These are phyloP conservation scores for Mortierella sp. DNA, from an alignment of 371 early-diverging fungal species.

Conservation along the genomic window DNA sequence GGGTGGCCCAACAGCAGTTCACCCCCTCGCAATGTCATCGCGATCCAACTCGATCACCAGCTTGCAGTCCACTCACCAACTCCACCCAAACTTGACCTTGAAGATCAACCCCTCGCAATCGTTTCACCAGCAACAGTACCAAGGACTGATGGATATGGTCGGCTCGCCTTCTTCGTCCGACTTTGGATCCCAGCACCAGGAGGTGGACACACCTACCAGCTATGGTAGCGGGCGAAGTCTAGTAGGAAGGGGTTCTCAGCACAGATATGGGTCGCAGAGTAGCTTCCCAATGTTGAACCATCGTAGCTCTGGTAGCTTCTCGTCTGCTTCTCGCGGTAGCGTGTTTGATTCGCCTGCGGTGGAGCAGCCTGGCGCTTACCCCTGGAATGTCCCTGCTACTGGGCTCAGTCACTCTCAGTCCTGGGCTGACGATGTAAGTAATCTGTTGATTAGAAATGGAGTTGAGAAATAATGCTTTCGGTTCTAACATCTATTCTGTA, in stretches of 20 bases:
- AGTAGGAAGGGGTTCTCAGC: slow-evolving; percentile 1
- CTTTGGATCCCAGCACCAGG: slow-evolving; percentile 11
- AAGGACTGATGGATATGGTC: slow-evolving; percentile 42
- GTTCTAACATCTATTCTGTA: background rate
- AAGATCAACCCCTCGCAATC: slow-evolving; percentile 32
- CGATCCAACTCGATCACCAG: slow-evolving; percentile 41
- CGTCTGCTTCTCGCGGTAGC: slow-evolving; percentile 27
- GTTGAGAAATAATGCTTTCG: no score
- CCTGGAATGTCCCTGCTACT: slow-evolving; percentile 30
- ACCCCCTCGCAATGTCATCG: slow-evolving; percentile 26
- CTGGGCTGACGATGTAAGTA: slow-evolving; percentile 47
- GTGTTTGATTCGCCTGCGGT: slow-evolving; percentile 45
- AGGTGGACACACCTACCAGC: background rate
- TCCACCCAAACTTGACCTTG: slow-evolving; percentile 15
- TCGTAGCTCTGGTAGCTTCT: slow-evolving; percentile 38
- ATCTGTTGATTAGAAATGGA: no score
- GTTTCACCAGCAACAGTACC: slow-evolving; percentile 34
- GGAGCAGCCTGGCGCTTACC: slow-evolving; percentile 45
- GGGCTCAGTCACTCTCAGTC: slow-evolving; percentile 39
- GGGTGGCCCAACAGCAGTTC: slow-evolving; percentile 7
- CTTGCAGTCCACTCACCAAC: slow-evolving; percentile 15
- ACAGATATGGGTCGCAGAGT: slow-evolving; percentile 19
- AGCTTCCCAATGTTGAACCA: slow-evolving; percentile 29
- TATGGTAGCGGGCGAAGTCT: slow-evolving; percentile 22
- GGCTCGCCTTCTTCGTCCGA: slow-evolving; percentile 37